Evolutionary conservation across 2,329 filamentous ascomycete species (phyloP).

Genomic region (Thelonectria olida): DNA sequence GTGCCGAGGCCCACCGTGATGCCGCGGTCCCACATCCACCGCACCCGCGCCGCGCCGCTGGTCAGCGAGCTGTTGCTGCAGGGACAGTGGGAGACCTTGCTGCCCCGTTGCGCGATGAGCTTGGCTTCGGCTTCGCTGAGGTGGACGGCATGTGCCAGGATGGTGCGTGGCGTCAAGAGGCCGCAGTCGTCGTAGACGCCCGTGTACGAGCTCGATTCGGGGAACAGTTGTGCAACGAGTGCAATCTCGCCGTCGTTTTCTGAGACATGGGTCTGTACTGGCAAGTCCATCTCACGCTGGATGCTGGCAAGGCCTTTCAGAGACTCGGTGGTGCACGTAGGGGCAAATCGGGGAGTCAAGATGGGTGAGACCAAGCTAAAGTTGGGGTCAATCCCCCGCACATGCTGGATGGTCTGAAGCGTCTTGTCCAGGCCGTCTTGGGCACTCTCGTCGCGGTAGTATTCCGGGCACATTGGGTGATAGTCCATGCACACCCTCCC

Average conservation of each 20-base stretch:
- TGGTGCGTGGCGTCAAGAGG: conserved; percentile 76
- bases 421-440: conserved; percentile 67
- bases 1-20: conserved; percentile 88
- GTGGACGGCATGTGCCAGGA: conserved; percentile 88
- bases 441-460: conserved; percentile 80
- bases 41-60: conserved; percentile 79
- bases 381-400: conserved; percentile 71
- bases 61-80: conserved; percentile 86
- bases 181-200: conserved; percentile 80
- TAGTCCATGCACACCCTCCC: conserved; percentile 97
- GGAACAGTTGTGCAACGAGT: conserved; percentile 77
- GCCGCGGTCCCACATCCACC: conserved; percentile 77
- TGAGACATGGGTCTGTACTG: conserved; percentile 88
- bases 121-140: conserved; percentile 72
- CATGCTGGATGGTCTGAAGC: conserved; percentile 69
- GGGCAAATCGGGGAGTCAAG: conserved; percentile 78
- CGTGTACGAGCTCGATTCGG: conserved; percentile 71
- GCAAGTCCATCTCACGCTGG: conserved; percentile 68
- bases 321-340: conserved; percentile 66
- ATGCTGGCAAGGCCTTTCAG: conserved; percentile 72
- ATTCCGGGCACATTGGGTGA: conserved; percentile 69
- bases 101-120: conserved; percentile 67
- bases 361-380: conserved; percentile 77
- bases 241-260: conserved; percentile 81
- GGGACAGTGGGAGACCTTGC: conserved; percentile 86